Base-by-base conservation (phyloP, 139 green algal species). In the Chlamydomonas asymmetrica region DNA sequence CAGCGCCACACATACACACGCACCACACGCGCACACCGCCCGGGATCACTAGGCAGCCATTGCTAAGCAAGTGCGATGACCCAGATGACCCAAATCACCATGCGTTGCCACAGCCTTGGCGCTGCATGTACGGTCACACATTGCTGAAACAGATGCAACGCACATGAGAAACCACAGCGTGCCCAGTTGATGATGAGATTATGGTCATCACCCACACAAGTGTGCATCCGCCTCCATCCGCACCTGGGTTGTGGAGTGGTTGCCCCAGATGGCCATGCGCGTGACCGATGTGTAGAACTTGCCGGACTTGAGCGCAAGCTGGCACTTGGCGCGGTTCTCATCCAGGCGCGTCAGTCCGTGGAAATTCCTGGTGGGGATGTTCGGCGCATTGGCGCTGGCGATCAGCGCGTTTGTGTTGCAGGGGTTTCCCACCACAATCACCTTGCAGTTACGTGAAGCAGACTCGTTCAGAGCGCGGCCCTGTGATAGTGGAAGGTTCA, bases 381-480 rank as follows among this genome's bases (percentile, higher is more conserved):
- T 80, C 29, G 93, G 93, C 0, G 93, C 91, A 82, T 97, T 96
- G 83, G 92, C 85, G 84, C 93, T 90, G 72, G 81, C 87, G 66
- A 97, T 97, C 27, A 97, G 78, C 2, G 93, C 92, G 79, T 97
- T 97, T 79, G 92, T 97, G 85, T 96, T 97, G 91, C 93, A 97
- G 60, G 93, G 93, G 84, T 97, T 97, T 59, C 93, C 93, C 31
- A 97, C 93, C 29, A 97, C 93, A 45, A 97, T 45, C 62, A 97
- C 87, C 82, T 97, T 97, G 85, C 86, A 91, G 73, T 94, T 82
- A 37, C 66, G 74, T 67, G 78, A 81, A 31, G 93, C 93, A 1
- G 93, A 87, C 76, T 91, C 87, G 78, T 97, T 93, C 66, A 97
- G 79, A 4, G 92, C 92, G 32, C 85, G 79, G 48, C 92, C 92